Evolutionary conservation across 495 filamentous ascomycete genomes (phyloP).

Genomic region (Bacidia rubella): DNA sequence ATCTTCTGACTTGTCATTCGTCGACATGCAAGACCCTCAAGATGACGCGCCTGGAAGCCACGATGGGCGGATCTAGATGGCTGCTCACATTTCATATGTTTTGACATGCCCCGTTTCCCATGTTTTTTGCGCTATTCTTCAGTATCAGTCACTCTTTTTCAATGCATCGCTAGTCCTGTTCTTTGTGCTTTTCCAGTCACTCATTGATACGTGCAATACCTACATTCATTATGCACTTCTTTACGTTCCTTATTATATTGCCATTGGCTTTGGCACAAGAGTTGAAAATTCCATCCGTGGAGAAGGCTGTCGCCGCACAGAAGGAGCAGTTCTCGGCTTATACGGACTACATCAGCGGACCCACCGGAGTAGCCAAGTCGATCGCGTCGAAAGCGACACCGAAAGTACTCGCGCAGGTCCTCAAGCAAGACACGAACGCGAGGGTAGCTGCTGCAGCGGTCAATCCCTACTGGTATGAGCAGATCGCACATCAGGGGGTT

Average conservation of each 20-base stretch:
- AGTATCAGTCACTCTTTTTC: background rate
- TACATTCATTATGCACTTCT: constrained; percentile 1
- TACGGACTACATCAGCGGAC: background rate
- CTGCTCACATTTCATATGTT: no score
- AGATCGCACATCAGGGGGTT: constrained; percentile 33
- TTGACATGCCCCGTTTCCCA: no score
- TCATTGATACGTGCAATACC: background rate
- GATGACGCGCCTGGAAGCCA: background rate
- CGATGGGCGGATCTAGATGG: no score
- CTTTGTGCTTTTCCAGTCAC: background rate
- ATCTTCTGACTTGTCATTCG: background rate
- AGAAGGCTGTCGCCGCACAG: background rate
- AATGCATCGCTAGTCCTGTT: background rate
- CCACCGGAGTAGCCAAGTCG: background rate
- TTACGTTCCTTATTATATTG: background rate
- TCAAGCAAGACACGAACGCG: background rate
- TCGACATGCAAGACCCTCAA: background rate
- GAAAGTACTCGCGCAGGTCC: background rate
- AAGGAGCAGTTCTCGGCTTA: background rate
- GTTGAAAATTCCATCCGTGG: background rate
- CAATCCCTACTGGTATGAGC: constrained; percentile 30
- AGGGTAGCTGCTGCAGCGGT: background rate
- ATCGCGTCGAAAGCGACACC: background rate
- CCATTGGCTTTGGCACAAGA: background rate
- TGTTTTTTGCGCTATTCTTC: background rate